Evolutionary conservation across 805 yeast species (phyloP).

Genomic region (Metschnikowia noctiluminum): DNA sequence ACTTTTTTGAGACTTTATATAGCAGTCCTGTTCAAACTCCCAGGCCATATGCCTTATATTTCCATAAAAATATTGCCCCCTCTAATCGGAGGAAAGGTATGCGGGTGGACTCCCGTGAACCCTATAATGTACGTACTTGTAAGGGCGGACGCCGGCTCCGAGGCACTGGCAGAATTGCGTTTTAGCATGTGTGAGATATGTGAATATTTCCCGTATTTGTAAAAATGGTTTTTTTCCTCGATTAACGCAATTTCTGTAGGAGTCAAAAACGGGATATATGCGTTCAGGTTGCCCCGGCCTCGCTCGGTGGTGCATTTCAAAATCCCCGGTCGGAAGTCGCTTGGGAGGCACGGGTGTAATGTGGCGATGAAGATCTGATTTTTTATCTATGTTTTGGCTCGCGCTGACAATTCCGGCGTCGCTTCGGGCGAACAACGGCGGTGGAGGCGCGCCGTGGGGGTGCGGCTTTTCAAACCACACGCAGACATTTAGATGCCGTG

Average conservation of each 20-base stretch:
- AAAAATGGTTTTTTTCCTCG: not conserved
- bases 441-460: not conserved
- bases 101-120: not conserved
- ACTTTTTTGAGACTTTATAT: too few relatives aligned
- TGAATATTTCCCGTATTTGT: not conserved
- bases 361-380: not conserved
- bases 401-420: not conserved
- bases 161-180: constrained; percentile 6
- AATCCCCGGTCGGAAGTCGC: constrained; percentile 3
- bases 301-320: not conserved
- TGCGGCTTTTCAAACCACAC: not conserved
- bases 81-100: not conserved
- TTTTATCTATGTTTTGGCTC: not conserved
- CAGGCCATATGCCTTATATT: too few relatives aligned
- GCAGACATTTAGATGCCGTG: too few relatives aligned
- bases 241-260: not conserved
- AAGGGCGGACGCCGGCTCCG: constrained; percentile 4
- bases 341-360: constrained; percentile 5
- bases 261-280: not conserved
- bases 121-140: constrained; percentile 2
- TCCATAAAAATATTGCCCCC: not conserved
- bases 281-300: not conserved
- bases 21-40: too few relatives aligned
- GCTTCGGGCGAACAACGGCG: not conserved
- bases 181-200: constrained; percentile 3